phyloP scores from a whole-genome alignment of 768 basidiomycete genomes.

The Trametes maxima region DNA sequence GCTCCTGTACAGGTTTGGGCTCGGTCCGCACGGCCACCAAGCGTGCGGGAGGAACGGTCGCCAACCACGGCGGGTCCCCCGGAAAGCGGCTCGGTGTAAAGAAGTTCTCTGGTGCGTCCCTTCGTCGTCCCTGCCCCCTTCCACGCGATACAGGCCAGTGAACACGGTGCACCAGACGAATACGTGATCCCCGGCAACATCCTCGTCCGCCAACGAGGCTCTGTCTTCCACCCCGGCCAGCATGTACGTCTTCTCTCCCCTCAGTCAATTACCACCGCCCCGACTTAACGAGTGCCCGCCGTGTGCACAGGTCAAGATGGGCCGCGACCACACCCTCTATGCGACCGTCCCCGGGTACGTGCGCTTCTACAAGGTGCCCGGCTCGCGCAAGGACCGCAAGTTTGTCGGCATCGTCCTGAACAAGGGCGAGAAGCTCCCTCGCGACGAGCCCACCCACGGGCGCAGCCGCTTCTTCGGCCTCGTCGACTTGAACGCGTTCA shows the following conservation, averaged over 20 bases:
- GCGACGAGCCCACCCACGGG: constrained; percentile 71
- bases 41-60: constrained; percentile 90
- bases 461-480: constrained; percentile 85
- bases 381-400: constrained; percentile 71
- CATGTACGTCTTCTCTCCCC: constrained; percentile 58
- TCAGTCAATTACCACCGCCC: neutral
- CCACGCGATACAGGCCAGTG: neutral
- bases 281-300: neutral
- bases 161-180: constrained; percentile 59
- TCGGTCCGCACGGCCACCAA: constrained; percentile 94
- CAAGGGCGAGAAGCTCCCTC: constrained; percentile 83
- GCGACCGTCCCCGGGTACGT: constrained; percentile 90
- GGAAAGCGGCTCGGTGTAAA: constrained; percentile 95
- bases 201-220: constrained; percentile 92
- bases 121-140: neutral
- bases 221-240: constrained; percentile 90
- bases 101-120: constrained; percentile 83
- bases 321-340: constrained; percentile 93
- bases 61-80: constrained; percentile 90
- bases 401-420: constrained; percentile 85
- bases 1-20: constrained; percentile 45
- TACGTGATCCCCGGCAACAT: constrained; percentile 94
- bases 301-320: constrained; percentile 82
- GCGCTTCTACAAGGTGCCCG: constrained; percentile 88
- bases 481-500: constrained; percentile 57